Percentiles rank a stretch among this genome's conserved stretches.
phyloP scores from a whole-genome alignment of 305 asterid species.

The Ilex paraguariensis region DNA sequence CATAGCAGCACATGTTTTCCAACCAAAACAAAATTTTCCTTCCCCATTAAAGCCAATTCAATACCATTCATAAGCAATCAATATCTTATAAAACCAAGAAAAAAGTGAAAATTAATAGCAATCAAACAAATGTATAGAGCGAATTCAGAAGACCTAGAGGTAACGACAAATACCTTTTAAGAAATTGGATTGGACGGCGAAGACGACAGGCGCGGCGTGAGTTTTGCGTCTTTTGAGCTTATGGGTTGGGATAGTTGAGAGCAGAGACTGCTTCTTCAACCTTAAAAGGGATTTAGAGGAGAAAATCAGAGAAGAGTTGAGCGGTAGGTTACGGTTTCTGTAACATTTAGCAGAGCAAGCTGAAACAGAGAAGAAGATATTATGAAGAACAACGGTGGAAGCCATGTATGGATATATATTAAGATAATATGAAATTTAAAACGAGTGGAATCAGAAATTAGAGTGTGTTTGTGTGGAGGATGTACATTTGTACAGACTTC shows the following conservation, averaged over 20 bases:
- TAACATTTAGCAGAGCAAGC: constrained; percentile 19
- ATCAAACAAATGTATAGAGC: neutral
- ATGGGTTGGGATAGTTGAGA: constrained; percentile 24
- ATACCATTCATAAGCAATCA: neutral
- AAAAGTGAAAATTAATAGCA: neutral
- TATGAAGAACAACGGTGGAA: constrained; percentile 7
- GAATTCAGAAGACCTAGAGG: neutral
- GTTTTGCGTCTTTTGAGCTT: constrained; percentile 21
- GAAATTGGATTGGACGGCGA: constrained; percentile 51
- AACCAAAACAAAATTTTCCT: no score
- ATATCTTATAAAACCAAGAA: neutral
- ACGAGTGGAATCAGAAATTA: neutral
- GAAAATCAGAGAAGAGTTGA: constrained; percentile 27
- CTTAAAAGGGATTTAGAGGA: constrained; percentile 23
- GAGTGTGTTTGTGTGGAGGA: neutral
- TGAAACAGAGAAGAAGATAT: constrained; percentile 10
- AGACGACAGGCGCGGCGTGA: constrained; percentile 24
- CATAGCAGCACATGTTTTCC: no score
- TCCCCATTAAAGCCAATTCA: neutral
- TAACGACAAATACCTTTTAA: constrained; percentile 31
- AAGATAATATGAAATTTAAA: neutral
- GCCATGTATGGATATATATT: constrained; percentile 26
- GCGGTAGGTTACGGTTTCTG: constrained; percentile 12
- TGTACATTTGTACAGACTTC: no score
- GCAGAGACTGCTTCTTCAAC: constrained; percentile 28